Evolutionary conservation across 2,329 filamentous ascomycete genomes (phyloP), one percentile per base, ranked within the genome.

Genomic region (Talaromyces rugulosus): DNA sequence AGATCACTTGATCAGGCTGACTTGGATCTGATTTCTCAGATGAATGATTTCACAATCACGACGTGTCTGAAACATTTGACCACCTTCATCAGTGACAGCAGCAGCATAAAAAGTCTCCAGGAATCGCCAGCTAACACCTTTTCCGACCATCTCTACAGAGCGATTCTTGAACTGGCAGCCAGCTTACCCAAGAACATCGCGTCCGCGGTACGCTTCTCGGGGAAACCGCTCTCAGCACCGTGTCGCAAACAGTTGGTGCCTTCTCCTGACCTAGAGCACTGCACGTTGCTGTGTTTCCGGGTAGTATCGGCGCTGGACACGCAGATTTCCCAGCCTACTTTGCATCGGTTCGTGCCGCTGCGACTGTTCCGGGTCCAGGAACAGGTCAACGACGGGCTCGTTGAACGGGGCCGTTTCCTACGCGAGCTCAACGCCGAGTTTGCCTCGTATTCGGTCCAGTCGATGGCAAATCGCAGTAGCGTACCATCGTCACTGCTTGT

Each of bases 311-410:
- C 85, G 1, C 85, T 90, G 31, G 85, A 89, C 65, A 79, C 80
- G 16, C 80, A 79, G 36, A 72, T 84, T 8, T 75, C 77, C 2
- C 81, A 82, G 27, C 76, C 82, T 1, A 80, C 81, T 31, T 83
- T 85, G 68, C 79, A 82, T 60, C 14, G n/a, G 16, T 88, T 89
- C 65, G 79, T 83, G 1, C 87, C 88, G 0, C 75, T 90, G 33
- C 82, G 77, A 52, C 86, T 90, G 66, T 90, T 90, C 77, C 86
- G 85, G 66, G 78, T 83, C 7, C 86, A 87, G 62, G 89, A 91
- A 72, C 82, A 88, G 64, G 81, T 85, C 0, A 83, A 87, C 66
- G 78, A 81, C 31, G 80, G 80, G 63, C 79, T 82, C 34, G 75
- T 80, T 0, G 83, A 86, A 65, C 81, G 86, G 52, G 80, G 84